phyloP scores from a whole-genome alignment of 768 basidiomycete species.

The Xerocomus potaroensis region DNA sequence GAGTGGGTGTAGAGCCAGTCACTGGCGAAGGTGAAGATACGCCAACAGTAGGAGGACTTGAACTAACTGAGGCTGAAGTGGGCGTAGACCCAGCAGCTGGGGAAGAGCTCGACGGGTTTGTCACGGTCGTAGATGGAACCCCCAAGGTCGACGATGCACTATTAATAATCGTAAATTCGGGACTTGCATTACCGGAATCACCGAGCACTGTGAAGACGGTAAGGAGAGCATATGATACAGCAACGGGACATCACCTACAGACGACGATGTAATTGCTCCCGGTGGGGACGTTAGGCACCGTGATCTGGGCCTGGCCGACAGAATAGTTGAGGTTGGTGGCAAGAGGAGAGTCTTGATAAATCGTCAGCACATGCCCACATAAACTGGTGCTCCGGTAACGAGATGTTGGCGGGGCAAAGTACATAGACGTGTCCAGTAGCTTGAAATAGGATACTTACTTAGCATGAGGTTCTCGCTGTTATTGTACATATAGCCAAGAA shows the following conservation, averaged over 20 bases:
- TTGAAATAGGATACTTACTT: constrained; percentile 13
- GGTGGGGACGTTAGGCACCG: constrained; percentile 32
- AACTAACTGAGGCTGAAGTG: background rate
- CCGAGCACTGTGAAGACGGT: constrained; percentile 30
- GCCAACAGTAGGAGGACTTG: background rate
- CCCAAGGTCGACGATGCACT: constrained; percentile 40
- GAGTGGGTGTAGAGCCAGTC: background rate
- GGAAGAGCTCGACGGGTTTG: constrained; percentile 1
- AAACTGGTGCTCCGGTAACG: background rate
- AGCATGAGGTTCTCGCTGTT: constrained; percentile 32
- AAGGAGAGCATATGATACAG: background rate
- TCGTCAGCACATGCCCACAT: constrained; percentile 6
- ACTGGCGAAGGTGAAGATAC: background rate
- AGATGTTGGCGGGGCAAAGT: background rate
- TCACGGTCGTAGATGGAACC: constrained; percentile 4
- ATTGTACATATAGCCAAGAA: constrained; percentile 23
- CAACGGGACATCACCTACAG: constrained; percentile 24
- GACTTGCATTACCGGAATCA: constrained; percentile 40
- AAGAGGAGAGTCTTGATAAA: constrained; percentile 29
- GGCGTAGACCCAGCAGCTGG: constrained; percentile 2
- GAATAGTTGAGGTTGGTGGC: constrained; percentile 32
- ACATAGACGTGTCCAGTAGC: background rate
- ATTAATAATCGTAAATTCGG: constrained; percentile 45
- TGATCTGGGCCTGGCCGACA: constrained; percentile 30
- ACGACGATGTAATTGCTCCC: constrained; percentile 34